These are phyloP conservation scores for Arthrobotrys sphaeroides DNA, from an alignment of 2,329 filamentous ascomycete genomes.

Conservation along the genomic window DNA sequence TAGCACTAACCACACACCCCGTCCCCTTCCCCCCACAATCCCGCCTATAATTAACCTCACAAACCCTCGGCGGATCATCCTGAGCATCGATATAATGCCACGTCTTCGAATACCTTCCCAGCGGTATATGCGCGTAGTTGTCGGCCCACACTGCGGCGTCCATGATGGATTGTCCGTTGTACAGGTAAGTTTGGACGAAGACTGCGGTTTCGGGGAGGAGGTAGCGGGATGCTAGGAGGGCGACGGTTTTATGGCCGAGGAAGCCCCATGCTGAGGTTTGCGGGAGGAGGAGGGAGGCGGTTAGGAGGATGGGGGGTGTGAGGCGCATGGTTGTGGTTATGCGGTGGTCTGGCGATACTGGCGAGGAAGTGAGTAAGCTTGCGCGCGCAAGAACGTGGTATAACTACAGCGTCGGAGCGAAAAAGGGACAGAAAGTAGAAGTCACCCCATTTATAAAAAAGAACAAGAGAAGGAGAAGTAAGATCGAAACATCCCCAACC, in stretches of 20 bases:
- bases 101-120: constrained; percentile 70
- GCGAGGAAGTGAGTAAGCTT: no score
- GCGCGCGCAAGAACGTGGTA: no score
- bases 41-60: constrained; percentile 69
- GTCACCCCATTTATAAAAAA: no score
- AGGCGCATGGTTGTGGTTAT: constrained; percentile 13
- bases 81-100: constrained; percentile 77
- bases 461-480: no score
- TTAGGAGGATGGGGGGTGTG: not conserved
- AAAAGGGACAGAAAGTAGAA: no score
- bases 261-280: constrained; percentile 54
- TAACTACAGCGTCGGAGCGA: no score
- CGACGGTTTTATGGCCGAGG: constrained; percentile 73
- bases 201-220: constrained; percentile 68
- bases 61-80: constrained; percentile 69
- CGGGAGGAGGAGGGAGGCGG: not conserved
- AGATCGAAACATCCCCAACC: no score
- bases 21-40: constrained; percentile 67
- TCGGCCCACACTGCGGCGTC: constrained; percentile 75
- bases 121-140: constrained; percentile 72
- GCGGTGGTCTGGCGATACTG: no score
- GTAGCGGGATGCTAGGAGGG: constrained; percentile 71
- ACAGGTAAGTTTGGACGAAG: constrained; percentile 69
- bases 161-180: constrained; percentile 70
- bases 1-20: constrained; percentile 71